Percentiles rank a stretch among this genome's conserved stretches.
Evolutionary conservation across 495 filamentous ascomycete species (phyloP).

Genomic region (Hypoxylon perforatum): DNA sequence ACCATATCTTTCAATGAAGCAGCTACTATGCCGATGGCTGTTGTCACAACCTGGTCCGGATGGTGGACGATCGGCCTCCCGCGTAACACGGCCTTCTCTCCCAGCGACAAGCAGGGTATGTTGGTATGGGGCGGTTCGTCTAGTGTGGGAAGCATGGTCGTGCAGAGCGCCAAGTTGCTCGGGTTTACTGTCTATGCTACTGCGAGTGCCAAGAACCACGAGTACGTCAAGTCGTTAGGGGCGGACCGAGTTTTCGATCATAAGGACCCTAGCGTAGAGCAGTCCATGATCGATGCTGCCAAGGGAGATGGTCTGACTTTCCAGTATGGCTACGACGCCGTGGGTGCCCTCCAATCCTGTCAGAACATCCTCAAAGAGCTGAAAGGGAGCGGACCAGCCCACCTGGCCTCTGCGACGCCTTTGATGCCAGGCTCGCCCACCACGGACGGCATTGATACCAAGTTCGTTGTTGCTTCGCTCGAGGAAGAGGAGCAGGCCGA

Average conservation of each 20-base stretch:
- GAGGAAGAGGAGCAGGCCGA: slow-evolving; percentile 49
- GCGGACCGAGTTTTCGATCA: slow-evolving; percentile 64
- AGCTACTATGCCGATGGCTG: slow-evolving; percentile 57
- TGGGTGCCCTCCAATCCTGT: slow-evolving; percentile 37
- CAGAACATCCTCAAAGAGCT: slow-evolving; percentile 25
- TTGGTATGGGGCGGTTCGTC: slow-evolving; percentile 63
- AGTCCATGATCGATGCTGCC: slow-evolving; percentile 55
- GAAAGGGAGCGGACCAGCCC: slow-evolving; percentile 42
- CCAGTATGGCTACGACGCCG: slow-evolving; percentile 56
- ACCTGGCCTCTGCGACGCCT: slow-evolving; percentile 52
- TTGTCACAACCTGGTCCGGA: slow-evolving; percentile 37
- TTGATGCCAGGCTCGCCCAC: slow-evolving; percentile 47
- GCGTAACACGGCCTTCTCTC: slow-evolving; percentile 42
- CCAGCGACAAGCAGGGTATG: slow-evolving; percentile 47
- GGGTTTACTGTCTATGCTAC: slow-evolving; percentile 62
- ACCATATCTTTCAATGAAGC: slow-evolving; percentile 57
- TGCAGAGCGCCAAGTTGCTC: slow-evolving; percentile 55
- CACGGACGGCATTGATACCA: slow-evolving; percentile 53
- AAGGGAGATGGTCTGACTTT: slow-evolving; percentile 55
- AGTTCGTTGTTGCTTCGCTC: slow-evolving; percentile 52
- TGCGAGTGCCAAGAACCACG: slow-evolving; percentile 57
- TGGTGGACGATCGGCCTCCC: slow-evolving; percentile 52
- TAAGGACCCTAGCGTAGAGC: slow-evolving; percentile 55
- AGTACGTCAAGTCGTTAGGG: slow-evolving; percentile 58
- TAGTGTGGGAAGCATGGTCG: slow-evolving; percentile 53